Percentiles rank a stretch among this genome's conserved stretches.
phyloP scores from a whole-genome alignment of 371 early-diverging fungal species.

The Lichtheimia hyalospora region DNA sequence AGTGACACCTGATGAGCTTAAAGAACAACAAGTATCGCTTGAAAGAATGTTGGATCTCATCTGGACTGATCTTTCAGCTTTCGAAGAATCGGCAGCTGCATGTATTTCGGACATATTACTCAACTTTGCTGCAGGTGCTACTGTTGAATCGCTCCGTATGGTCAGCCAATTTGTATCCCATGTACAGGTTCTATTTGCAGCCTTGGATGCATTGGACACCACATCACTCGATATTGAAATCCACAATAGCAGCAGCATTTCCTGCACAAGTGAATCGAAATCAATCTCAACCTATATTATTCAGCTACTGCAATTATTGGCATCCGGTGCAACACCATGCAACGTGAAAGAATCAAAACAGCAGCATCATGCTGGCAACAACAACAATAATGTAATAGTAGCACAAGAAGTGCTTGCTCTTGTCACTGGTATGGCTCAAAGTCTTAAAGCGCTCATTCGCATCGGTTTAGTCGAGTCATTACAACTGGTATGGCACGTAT shows the following conservation, averaged over 20 bases:
- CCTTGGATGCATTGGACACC: conserved; percentile 69
- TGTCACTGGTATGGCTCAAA: conserved; percentile 72
- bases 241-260: too few species aligned
- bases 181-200: conserved; percentile 85
- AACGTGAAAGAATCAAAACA: conserved; percentile 2
- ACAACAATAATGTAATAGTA: conserved; percentile 22
- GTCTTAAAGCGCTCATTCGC: conserved; percentile 62
- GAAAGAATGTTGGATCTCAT: conserved; percentile 85
- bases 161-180: conserved; percentile 89
- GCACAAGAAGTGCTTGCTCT: conserved; percentile 87
- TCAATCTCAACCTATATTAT: too few species aligned
- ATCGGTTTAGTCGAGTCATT: conserved; percentile 85
- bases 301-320: too few species aligned
- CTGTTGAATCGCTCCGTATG: conserved; percentile 82
- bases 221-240: not conserved
- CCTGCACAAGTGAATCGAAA: too few species aligned
- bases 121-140: conserved; percentile 82
- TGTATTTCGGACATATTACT: conserved; percentile 95
- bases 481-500: conserved; percentile 63
- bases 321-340: not conserved
- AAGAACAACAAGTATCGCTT: conserved; percentile 41
- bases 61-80: conserved; percentile 88
- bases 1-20: conserved; percentile 23
- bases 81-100: conserved; percentile 96
- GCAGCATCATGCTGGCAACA: not conserved